phyloP scores from a whole-genome alignment of 2,329 filamentous ascomycete genomes.

The Orbilia oligospora region DNA sequence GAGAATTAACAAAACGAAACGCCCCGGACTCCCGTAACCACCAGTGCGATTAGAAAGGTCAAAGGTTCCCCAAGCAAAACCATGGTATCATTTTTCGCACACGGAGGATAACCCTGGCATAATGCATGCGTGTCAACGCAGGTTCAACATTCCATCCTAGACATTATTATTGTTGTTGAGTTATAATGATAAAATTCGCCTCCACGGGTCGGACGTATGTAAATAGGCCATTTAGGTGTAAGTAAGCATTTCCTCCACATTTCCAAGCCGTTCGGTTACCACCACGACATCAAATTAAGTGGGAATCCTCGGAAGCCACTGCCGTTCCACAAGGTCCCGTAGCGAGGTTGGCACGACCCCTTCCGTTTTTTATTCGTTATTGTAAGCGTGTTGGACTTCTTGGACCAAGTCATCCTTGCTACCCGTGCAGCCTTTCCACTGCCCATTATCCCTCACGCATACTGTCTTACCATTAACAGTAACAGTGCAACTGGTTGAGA shows the following conservation, averaged over 20 bases:
- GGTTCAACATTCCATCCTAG: slow-evolving; percentile 54
- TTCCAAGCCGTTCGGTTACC: slow-evolving; percentile 20
- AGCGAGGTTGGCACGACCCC: background rate
- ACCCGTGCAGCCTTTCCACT: slow-evolving; percentile 73
- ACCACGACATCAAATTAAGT: background rate
- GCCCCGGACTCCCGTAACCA: slow-evolving; percentile 16
- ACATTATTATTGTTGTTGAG: slow-evolving; percentile 26
- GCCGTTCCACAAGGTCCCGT: slow-evolving; percentile 3
- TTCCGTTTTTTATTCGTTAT: slow-evolving; percentile 32
- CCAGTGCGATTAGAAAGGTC: background rate
- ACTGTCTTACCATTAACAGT: slow-evolving; percentile 83
- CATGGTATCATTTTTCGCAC: slow-evolving; percentile 17
- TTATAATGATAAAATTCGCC: slow-evolving; percentile 31
- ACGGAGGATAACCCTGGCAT: slow-evolving; percentile 27
- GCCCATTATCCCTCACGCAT: slow-evolving; percentile 83
- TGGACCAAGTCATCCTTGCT: slow-evolving; percentile 42
- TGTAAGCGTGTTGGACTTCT: slow-evolving; percentile 42
- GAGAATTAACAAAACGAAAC: background rate
- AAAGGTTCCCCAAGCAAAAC: slow-evolving; percentile 26
- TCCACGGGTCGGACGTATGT: slow-evolving; percentile 12
- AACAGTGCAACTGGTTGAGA: slow-evolving; percentile 82
- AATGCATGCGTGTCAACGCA: slow-evolving; percentile 51
- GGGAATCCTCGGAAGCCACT: slow-evolving; percentile 1
- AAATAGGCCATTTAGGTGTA: background rate
- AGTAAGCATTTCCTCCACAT: slow-evolving; percentile 11